These are phyloP conservation scores for Cladosporium sp. DNA, from an alignment of 2,329 filamentous ascomycete genomes.

Conservation along the genomic window DNA sequence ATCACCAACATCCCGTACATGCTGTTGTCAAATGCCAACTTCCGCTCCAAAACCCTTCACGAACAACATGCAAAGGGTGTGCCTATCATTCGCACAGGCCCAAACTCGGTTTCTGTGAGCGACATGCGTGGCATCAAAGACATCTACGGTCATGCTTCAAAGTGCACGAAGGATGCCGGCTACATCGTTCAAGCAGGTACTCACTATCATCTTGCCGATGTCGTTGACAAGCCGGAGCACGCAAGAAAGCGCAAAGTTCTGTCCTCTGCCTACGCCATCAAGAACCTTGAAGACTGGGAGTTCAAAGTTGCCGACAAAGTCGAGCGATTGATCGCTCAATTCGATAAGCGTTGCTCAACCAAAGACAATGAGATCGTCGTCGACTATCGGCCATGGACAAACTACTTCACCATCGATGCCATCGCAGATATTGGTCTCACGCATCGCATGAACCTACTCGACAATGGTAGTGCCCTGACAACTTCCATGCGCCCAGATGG, in stretches of 20 bases:
- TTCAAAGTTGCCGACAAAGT: slow-evolving; percentile 38
- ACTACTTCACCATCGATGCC: slow-evolving; percentile 36
- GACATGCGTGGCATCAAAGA: slow-evolving; percentile 37
- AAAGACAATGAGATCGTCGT: slow-evolving; percentile 27
- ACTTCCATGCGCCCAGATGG: slow-evolving; percentile 34
- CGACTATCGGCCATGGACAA: slow-evolving; percentile 36
- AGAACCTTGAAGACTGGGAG: slow-evolving; percentile 40
- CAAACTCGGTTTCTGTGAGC: slow-evolving; percentile 43
- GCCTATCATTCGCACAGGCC: slow-evolving; percentile 44
- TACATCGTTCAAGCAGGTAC: slow-evolving; percentile 30
- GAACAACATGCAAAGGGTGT: slow-evolving; percentile 41
- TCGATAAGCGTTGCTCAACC: slow-evolving; percentile 32
- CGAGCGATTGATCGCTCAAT: slow-evolving; percentile 30
- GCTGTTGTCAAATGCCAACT: slow-evolving; percentile 37
- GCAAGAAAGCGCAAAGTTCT: slow-evolving; percentile 37
- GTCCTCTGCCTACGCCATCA: slow-evolving; percentile 36
- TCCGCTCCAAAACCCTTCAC: slow-evolving; percentile 39
- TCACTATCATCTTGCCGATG: slow-evolving; percentile 36
- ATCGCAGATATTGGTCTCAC: slow-evolving; percentile 39
- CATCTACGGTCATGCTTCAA: slow-evolving; percentile 37
- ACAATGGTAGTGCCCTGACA: slow-evolving; percentile 31
- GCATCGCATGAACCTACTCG: slow-evolving; percentile 34
- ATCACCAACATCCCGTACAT: slow-evolving; percentile 45
- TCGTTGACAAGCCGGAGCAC: slow-evolving; percentile 37
- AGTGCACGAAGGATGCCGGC: slow-evolving; percentile 33